Evolutionary conservation across 2,329 filamentous ascomycete genomes (phyloP), one percentile per base, ranked within the genome.

Genomic region (Pezicula carpinea): DNA sequence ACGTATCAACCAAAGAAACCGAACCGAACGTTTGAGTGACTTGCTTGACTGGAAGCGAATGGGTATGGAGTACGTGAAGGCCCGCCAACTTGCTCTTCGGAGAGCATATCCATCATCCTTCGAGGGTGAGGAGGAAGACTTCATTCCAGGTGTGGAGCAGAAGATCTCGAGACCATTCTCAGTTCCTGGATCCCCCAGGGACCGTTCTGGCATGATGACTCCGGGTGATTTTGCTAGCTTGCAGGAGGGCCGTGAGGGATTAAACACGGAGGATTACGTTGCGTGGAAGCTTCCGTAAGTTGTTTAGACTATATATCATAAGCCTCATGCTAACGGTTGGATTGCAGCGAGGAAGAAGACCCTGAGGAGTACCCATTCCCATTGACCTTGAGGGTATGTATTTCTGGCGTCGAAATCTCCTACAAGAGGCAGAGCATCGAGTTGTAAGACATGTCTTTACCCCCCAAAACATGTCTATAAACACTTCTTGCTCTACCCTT

Each of bases 11-110:
- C 93, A 97, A 73, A 83, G 93, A 42, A 99, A 99, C 70, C 83
- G 93, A 46, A 99, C 93, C 0, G 93, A 99, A 74, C 83, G 93
- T 40, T 74, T 99, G 46, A 95, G 90, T 62, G 93, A 99, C 65
- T 75, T 99, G 50, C 77, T 99, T 34, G 93, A 99, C 71, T 99
- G 93, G 93, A 97, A 97, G 79, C 81, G 93, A 42, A 99, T 99
- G 93, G 93, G 93, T 18, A 85, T 97, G 84, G 93, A 99, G 70
- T 99, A 99, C 64, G 89, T 96, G 71, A 99, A 97, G 75, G 93
- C 93, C 29, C 82, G 93, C 41, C 93, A 97, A 68, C 71, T 99
- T 62, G 93, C 93, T 19, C 75, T 99, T 53, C 79, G 93, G 60
- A 81, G 93, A 68, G 93, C 93, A 17, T 99, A 97, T 68, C 92